These are phyloP conservation scores for Huiozyma sinensis DNA, from an alignment of 805 yeast species.

Conservation along the genomic window DNA sequence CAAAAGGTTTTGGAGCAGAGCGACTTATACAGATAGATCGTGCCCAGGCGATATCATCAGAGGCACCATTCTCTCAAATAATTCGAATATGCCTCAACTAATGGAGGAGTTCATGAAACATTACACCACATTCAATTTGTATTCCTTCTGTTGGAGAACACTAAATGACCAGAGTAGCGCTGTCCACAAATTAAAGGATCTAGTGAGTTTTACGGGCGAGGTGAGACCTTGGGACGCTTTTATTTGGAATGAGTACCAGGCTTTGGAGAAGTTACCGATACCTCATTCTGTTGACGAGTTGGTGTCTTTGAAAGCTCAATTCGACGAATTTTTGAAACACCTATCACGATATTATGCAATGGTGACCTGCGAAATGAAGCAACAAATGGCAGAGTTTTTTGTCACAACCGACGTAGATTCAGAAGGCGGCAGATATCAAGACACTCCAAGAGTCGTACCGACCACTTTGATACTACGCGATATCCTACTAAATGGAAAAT, in stretches of 20 bases:
- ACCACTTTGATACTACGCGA: conserved; percentile 5
- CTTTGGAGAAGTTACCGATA: conserved; percentile 3
- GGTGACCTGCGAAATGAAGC: conserved; percentile 14
- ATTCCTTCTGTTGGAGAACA: conserved; percentile 7
- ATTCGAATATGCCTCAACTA: conserved; percentile 6
- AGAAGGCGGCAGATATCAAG: background rate
- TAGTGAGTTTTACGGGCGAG: background rate
- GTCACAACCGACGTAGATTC: background rate
- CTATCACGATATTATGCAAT: conserved; percentile 10
- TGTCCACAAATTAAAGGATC: background rate
- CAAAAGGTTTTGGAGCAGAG: conserved; percentile 9
- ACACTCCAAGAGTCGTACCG: background rate
- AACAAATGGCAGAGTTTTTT: too few species aligned
- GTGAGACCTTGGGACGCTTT: conserved; percentile 12
- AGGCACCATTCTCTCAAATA: conserved; percentile 10
- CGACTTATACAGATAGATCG: conserved; percentile 3
- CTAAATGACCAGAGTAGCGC: background rate
- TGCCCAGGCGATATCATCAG: conserved; percentile 21
- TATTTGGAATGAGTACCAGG: conserved; percentile 10
- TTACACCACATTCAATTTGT: conserved; percentile 12
- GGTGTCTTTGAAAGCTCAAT: conserved; percentile 6
- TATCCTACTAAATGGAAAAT: conserved; percentile 9
- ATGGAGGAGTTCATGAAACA: conserved; percentile 17
- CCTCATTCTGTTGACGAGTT: conserved; percentile 9
- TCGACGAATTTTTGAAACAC: conserved; percentile 12